A percentile compares a stretch with the other conserved stretches of the same genome.
Conservation (phyloP, 1,284 basidiomycete species). For the Leucocoprinus gongylophorus region DNA sequence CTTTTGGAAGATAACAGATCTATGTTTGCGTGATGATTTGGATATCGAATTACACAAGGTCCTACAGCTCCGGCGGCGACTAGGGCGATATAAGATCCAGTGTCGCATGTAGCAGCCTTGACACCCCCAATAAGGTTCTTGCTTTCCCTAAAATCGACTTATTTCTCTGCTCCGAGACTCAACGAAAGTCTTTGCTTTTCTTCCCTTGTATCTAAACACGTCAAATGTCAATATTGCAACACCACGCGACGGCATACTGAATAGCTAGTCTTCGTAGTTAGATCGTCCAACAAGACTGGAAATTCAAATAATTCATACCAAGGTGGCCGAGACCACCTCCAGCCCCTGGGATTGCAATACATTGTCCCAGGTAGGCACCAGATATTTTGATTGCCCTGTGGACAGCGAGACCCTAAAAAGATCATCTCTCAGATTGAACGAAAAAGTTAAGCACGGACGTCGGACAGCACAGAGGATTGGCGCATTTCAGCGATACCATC, state of each 20-base stretch:
- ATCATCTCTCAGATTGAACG: not conserved
- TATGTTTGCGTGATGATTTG: not conserved
- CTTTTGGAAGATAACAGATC: constrained; percentile 21
- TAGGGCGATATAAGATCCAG: constrained; percentile 62
- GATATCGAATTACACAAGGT: not conserved
- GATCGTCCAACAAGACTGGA: too few species aligned
- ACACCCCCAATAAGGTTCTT: constrained; percentile 46
- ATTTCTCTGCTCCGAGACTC: constrained; percentile 59
- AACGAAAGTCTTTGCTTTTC: constrained; percentile 56
- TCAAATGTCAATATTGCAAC: constrained; percentile 46
- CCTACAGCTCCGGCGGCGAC: constrained; percentile 43
- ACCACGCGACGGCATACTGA: constrained; percentile 61
- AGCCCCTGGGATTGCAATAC: constrained; percentile 64
- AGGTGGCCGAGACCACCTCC: constrained; percentile 58
- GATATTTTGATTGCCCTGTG: constrained; percentile 64
- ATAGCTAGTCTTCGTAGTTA: constrained; percentile 34
- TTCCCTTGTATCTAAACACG: constrained; percentile 49
- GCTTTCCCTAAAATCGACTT: constrained; percentile 61
- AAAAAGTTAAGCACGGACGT: not conserved
- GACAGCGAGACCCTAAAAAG: constrained; percentile 49
- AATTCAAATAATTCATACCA: constrained; percentile 28
- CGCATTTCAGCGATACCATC: constrained; percentile 47
- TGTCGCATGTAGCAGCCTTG: constrained; percentile 49
- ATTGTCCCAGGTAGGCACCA: constrained; percentile 49
- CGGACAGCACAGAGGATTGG: constrained; percentile 62